phyloP scores from a whole-genome alignment of 169 alveolate species.

The Eimeria tenella region DNA sequence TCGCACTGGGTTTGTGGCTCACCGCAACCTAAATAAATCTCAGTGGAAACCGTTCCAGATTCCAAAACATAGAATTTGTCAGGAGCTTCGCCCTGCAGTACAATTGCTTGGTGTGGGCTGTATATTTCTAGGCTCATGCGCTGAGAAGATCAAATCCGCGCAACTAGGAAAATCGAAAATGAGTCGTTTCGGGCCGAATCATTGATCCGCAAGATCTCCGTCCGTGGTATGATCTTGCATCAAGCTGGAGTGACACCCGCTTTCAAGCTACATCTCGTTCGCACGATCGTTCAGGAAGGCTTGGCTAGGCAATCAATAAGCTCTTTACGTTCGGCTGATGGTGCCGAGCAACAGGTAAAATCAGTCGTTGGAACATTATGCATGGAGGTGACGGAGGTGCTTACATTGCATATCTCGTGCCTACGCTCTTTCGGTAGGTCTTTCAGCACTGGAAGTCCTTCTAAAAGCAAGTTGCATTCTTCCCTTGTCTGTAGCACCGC shows the following conservation, averaged over 20 bases:
- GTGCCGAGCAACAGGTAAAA: no score
- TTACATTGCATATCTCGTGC: constrained; percentile 71
- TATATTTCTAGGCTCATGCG: constrained; percentile 73
- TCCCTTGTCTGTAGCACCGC: constrained; percentile 66
- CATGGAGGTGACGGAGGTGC: neutral
- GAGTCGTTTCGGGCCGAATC: no score
- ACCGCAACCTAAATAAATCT: constrained; percentile 83
- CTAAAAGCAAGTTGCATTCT: constrained; percentile 76
- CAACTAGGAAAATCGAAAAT: neutral
- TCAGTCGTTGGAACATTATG: no score
- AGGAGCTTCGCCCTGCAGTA: constrained; percentile 87
- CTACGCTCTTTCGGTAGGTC: constrained; percentile 72
- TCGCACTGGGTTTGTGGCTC: neutral
- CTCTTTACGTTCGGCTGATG: no score
- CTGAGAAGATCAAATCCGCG: constrained; percentile 37
- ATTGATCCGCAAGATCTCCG: no score
- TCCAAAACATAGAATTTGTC: constrained; percentile 83
- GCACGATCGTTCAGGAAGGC: no score
- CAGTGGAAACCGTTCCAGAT: constrained; percentile 87
- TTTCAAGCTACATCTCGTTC: no score
- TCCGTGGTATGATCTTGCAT: no score
- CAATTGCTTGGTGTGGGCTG: constrained; percentile 84
- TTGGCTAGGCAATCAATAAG: no score
- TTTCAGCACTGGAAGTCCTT: constrained; percentile 78
- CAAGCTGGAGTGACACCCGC: no score